These are phyloP conservation scores for Asterella californica DNA, from an alignment of 225 moss, liverwort and hornwort genomes.

Conservation along the genomic window DNA sequence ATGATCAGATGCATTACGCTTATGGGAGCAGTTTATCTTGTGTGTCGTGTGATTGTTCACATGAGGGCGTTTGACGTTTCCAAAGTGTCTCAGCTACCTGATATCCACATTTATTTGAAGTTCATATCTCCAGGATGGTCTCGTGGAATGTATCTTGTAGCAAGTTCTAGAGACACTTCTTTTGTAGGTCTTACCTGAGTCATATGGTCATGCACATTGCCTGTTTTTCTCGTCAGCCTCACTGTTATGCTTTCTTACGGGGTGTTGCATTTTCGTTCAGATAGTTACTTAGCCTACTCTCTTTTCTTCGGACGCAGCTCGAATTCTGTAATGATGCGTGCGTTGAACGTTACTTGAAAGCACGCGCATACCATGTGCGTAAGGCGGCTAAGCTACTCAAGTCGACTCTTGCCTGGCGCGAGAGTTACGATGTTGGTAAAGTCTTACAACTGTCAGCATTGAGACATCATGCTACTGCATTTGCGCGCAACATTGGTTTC, in stretches of 20 bases:
- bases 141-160: neutral
- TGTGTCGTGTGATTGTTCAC: too few relatives aligned
- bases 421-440: conserved; percentile 76
- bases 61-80: neutral
- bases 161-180: neutral
- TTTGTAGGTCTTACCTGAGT: neutral
- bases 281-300: neutral
- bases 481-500: neutral
- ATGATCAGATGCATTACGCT: too few relatives aligned
- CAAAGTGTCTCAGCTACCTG: neutral
- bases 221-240: neutral
- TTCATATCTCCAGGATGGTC: neutral
- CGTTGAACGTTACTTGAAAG: conserved; percentile 70
- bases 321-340: conserved; percentile 80
- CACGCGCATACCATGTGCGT: conserved; percentile 63
- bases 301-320: conserved; percentile 37
- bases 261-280: neutral
- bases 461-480: neutral
- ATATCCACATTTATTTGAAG: neutral
- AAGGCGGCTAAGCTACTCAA: conserved; percentile 82
- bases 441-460: neutral
- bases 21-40: too few relatives aligned
- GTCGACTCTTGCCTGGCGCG: conserved; percentile 75
- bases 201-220: neutral
- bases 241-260: neutral